Conservation (phyloP, 345 rosid genomes). For the Sapria himalayana region DNA sequence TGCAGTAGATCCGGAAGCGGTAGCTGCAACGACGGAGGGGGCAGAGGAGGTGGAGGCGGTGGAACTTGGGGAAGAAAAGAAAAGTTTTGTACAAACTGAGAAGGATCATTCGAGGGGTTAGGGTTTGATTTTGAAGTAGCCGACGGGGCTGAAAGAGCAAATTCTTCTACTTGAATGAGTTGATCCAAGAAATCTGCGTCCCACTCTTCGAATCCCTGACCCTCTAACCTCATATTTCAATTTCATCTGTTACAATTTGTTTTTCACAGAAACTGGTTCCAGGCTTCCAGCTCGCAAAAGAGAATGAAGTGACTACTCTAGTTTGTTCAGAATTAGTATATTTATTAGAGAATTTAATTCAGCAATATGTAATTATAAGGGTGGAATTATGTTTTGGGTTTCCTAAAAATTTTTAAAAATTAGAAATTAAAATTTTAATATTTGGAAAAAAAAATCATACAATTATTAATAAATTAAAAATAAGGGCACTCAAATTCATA, state of each 20-base stretch:
- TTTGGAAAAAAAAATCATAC: too few relatives aligned
- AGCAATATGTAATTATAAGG: too few relatives aligned
- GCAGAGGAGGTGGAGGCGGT: slow-evolving; percentile 5
- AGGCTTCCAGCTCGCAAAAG: too few relatives aligned
- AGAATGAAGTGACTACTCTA: too few relatives aligned
- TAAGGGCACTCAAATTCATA: too few relatives aligned
- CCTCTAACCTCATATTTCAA: slow-evolving; percentile 3
- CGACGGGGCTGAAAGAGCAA: slow-evolving; percentile 13
- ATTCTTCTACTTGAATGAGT: slow-evolving; percentile 21
- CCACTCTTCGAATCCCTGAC: slow-evolving; percentile 33
- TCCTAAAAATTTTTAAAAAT: too few relatives aligned
- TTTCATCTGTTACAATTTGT: background rate
- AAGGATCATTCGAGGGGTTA: background rate
- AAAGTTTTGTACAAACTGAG: too few relatives aligned
- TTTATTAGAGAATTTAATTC: too few relatives aligned
- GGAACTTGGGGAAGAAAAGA: background rate
- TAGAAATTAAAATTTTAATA: too few relatives aligned
- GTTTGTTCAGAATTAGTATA: too few relatives aligned
- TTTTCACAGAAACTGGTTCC: background rate
- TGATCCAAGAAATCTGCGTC: slow-evolving; percentile 30
- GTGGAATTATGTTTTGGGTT: too few relatives aligned
- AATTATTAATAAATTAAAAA: too few relatives aligned
- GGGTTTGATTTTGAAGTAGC: background rate
- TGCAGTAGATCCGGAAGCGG: slow-evolving; percentile 1
- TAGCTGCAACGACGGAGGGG: slow-evolving; percentile 5